phyloP scores from a whole-genome alignment of 1,139 yeast genomes.

The Hyphopichia wangnamkhiaoensis region DNA sequence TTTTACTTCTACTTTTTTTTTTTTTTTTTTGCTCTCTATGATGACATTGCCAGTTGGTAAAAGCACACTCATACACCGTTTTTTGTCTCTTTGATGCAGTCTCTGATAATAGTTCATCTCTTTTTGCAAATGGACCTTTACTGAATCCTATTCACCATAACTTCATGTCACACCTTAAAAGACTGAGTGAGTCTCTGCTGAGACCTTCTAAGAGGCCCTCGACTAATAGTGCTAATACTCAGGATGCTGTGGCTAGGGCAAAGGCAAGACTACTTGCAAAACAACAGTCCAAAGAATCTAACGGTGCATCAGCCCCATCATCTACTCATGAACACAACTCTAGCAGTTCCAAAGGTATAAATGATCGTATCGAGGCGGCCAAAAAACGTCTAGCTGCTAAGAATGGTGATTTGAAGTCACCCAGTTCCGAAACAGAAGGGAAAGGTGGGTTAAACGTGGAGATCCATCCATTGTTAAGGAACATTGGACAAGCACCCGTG shows the following conservation, averaged over 20 bases:
- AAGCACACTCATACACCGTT: not conserved
- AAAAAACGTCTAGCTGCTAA: not conserved
- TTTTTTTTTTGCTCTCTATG: not conserved
- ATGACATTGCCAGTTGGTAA: constrained; percentile 1
- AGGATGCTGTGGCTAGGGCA: constrained; percentile 7
- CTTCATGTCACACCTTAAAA: too few species aligned
- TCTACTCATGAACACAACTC: not conserved
- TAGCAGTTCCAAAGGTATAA: constrained; percentile 1
- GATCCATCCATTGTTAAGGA: constrained; percentile 59
- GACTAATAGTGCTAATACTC: not conserved
- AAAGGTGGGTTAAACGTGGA: constrained; percentile 53
- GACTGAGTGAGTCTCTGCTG: too few species aligned
- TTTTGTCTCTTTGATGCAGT: not conserved
- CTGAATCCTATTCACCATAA: too few species aligned
- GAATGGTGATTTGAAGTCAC: too few species aligned
- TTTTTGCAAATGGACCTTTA: too few species aligned
- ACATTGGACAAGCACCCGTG: constrained; percentile 25
- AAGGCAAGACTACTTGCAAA: constrained; percentile 9
- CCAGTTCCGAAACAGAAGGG: constrained; percentile 10
- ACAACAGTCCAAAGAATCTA: constrained; percentile 2
- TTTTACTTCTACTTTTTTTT: not conserved
- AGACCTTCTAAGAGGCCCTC: not conserved
- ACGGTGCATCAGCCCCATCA: not conserved
- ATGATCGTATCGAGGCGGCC: not conserved
- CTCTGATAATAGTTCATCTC: too few species aligned